Base-by-base conservation (phyloP, 176 grass and related monocot species). In the Lolium multiflorum region DNA sequence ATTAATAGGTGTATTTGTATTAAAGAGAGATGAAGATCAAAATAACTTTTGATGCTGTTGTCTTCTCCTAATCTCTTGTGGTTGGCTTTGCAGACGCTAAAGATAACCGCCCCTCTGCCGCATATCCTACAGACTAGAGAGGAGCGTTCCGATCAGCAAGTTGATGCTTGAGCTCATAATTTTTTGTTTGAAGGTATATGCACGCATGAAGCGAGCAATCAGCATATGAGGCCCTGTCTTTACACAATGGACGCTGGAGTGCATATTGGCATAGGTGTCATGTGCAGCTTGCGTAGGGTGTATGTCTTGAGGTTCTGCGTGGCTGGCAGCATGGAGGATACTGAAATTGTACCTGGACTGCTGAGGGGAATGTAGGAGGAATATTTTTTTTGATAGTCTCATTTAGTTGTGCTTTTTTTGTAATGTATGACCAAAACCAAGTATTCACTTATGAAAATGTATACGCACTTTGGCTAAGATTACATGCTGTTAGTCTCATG, bases 101-200 rank as follows among this genome's bases (percentile, higher is more conserved):
- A 90, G 80, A 78, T 98, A 71, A 91, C 75, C 0, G 95, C 95
- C 71, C 84, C 89, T 20, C 76, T 91, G 63, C 95, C 95, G 77
- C 59, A 63, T 3, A 81, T 91, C 66, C 78, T 97, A 76, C 88
- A 89, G 52, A 94, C 92, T 49, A 61, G 35, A 66, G 55, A 87
- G 79, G 95, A 97, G 70, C 47, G 17, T 0, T 46, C 49, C 25
- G 74, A 59, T 38, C 58, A 50, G 58, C 81, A 67, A 75, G 15
- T 43, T 21, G 74, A 69, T 59, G 13, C 31, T 72, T 82, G 79
- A 90, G 51, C 52, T 16, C 39, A 18, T 18, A 26, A 77, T 31
- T 14, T 24, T 70, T 52, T 24, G 13, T 24, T 13, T 59, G 50
- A 58, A 52, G 61, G n/a, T 72, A 0, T 62, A 49, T 39, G 65